phyloP scores from a whole-genome alignment of 257 asterid genomes.

The Capsicum chinense region DNA sequence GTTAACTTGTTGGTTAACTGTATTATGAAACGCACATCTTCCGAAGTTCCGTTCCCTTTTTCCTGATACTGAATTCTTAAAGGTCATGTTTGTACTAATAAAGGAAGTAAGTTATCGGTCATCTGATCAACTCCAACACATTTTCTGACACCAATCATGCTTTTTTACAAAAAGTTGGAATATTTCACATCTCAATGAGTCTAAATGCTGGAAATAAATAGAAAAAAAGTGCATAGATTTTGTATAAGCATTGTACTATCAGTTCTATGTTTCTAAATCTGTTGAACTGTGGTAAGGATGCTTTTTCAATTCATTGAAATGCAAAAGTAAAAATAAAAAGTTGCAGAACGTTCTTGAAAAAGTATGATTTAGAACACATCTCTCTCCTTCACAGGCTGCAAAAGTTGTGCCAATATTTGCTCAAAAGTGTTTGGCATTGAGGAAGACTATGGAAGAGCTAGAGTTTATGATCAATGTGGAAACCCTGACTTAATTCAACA shows the following conservation, averaged over 20 bases:
- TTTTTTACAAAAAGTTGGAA: background rate
- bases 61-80: background rate
- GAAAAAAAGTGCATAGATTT: background rate
- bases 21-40: background rate
- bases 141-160: background rate
- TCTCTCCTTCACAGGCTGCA: constrained; percentile 67
- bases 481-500: constrained; percentile 65
- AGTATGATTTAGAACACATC: background rate
- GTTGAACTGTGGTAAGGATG: background rate
- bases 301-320: background rate
- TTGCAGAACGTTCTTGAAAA: background rate
- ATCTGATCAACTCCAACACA: background rate
- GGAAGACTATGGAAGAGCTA: constrained; percentile 98
- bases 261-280: background rate
- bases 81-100: background rate
- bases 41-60: background rate
- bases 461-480: constrained; percentile 83
- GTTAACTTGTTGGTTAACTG: background rate
- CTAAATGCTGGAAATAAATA: background rate
- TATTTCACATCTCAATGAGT: background rate
- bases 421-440: constrained; percentile 76
- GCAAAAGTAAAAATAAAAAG: too few species aligned
- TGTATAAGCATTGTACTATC: background rate
- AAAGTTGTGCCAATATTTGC: constrained; percentile 92
- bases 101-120: background rate